Base-by-base conservation (phyloP, 2,329 filamentous ascomycete genomes). In the Ophiostoma sp. region DNA sequence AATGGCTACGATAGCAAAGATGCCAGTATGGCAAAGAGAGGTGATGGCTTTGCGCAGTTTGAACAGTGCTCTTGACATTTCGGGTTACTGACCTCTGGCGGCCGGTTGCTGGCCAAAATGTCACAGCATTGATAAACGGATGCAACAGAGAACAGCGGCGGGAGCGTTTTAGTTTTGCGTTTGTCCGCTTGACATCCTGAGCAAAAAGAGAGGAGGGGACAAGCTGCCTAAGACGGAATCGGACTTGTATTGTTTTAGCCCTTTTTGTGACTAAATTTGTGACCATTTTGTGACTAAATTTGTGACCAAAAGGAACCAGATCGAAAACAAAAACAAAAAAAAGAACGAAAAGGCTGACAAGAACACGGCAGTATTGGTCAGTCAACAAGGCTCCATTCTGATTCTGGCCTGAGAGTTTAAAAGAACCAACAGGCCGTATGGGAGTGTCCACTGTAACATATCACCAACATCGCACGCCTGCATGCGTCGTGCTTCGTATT, bases 341-440 rank as follows among this genome's bases (percentile, higher is more conserved):
- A 36, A 1, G 35, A 4, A 33, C 11, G 31, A 17, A 64, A 11
- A 64, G 60, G 60, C 60, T 64, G 60, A 64, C 60, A 36, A 64
- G 31, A 64, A 10, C 6, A 35, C 15, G n/a, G 62, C 35, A 65
- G 62, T 15, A 65, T 39, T 65, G 62, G 62, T 65, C 62, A 65
- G 31, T 65, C 33, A 20, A 15, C 35, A 23, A 65, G 62, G 62
- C 35, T 39, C 20, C 33, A 36, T 20, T 17, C 7, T 27, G 27
- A 27, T n/a, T 23, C 23, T 60, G 10, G 23, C 2, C 20, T 17
- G 33, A 64, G 23, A 23, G 15, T 8, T 1, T 11, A 62, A 57
- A 33, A 62, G 15, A 13, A 33, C 62, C 62, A 65, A 65, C 62
- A 41, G 23, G 7, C 27, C n/a, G 23, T 33, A 62, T 62, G 27